Percentiles rank a stretch among this genome's conserved stretches.
These are phyloP conservation scores for Sarocladiaceae sp. DNA, from an alignment of 2,329 filamentous ascomycete species.

Conservation along the genomic window DNA sequence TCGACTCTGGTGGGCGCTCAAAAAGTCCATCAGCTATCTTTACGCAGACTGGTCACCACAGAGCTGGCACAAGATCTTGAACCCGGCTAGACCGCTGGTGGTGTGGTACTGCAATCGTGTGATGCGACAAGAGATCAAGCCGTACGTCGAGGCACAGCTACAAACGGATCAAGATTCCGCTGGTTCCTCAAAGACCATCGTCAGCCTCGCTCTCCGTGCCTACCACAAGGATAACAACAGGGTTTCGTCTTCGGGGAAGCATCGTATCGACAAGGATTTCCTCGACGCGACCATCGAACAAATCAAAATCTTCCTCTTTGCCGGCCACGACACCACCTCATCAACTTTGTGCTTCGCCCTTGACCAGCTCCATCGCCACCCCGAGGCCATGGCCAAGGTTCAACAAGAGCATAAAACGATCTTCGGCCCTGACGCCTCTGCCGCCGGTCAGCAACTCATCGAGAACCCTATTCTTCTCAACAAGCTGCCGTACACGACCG, in stretches of 20 bases:
- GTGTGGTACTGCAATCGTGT: not conserved
- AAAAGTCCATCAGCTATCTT: not conserved
- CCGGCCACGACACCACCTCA: slow-evolving; percentile 39
- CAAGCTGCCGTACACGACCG: slow-evolving; percentile 42
- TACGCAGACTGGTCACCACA: not conserved
- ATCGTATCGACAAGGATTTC: not conserved
- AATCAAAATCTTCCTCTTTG: slow-evolving; percentile 31
- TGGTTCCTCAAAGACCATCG: slow-evolving; percentile 1
- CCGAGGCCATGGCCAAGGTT: slow-evolving; percentile 25
- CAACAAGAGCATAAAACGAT: slow-evolving; percentile 29
- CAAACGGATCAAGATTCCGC: not conserved
- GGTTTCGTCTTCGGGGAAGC: not conserved
- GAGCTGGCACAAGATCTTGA: not conserved
- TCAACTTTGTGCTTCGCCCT: slow-evolving; percentile 31
- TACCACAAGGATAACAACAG: not conserved
- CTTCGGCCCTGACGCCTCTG: slow-evolving; percentile 35
- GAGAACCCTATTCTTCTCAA: slow-evolving; percentile 35
- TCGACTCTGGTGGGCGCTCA: not conserved
- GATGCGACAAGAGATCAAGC: not conserved
- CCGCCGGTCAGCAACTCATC: slow-evolving; percentile 30
- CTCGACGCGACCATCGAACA: slow-evolving; percentile 15
- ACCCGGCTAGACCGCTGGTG: not conserved
- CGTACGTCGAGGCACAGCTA: not conserved
- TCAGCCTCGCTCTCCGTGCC: not conserved
- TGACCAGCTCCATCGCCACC: slow-evolving; percentile 23